Evolutionary conservation across 768 basidiomycete genomes (phyloP).

Genomic region (Lyophyllum decastes): DNA sequence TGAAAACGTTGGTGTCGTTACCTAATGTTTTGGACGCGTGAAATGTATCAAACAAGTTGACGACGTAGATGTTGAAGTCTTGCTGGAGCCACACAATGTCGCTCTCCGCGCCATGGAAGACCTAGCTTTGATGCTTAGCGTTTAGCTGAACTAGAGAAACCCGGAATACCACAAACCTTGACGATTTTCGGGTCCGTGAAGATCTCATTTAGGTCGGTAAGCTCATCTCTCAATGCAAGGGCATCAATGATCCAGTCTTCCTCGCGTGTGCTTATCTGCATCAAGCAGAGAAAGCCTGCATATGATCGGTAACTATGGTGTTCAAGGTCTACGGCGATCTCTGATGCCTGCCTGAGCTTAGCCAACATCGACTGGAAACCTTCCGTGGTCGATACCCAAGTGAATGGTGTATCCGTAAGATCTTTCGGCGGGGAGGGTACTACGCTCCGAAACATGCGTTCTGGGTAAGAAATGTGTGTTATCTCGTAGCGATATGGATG

Average conservation of each 20-base stretch:
- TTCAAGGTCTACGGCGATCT: constrained; percentile 94
- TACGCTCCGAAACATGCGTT: constrained; percentile 58
- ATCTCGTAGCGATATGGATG: constrained; percentile 93
- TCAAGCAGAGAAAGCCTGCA: constrained; percentile 86
- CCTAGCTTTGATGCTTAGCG: constrained; percentile 40
- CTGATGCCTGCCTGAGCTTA: constrained; percentile 61
- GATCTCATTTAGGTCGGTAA: constrained; percentile 77
- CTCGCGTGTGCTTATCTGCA: constrained; percentile 85
- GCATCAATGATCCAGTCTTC: constrained; percentile 90
- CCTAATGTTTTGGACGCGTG: constrained; percentile 89
- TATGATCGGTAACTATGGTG: constrained; percentile 89
- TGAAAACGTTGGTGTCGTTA: constrained; percentile 24
- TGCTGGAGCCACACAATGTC: constrained; percentile 97
- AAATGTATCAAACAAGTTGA: constrained; percentile 96
- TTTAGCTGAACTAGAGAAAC: not conserved
- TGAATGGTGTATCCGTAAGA: constrained; percentile 69
- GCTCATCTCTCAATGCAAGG: constrained; percentile 70
- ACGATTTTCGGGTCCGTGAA: constrained; percentile 84
- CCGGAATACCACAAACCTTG: constrained; percentile 55
- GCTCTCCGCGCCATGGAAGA: constrained; percentile 92
- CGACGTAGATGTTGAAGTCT: constrained; percentile 91
- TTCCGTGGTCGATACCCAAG: constrained; percentile 64
- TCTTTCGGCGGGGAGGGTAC: constrained; percentile 54
- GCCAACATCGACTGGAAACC: constrained; percentile 65
- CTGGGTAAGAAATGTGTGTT: constrained; percentile 68